Evolutionary conservation across 1,139 yeast genomes (phyloP).

Genomic region (Scheffersomyces quercinus): DNA sequence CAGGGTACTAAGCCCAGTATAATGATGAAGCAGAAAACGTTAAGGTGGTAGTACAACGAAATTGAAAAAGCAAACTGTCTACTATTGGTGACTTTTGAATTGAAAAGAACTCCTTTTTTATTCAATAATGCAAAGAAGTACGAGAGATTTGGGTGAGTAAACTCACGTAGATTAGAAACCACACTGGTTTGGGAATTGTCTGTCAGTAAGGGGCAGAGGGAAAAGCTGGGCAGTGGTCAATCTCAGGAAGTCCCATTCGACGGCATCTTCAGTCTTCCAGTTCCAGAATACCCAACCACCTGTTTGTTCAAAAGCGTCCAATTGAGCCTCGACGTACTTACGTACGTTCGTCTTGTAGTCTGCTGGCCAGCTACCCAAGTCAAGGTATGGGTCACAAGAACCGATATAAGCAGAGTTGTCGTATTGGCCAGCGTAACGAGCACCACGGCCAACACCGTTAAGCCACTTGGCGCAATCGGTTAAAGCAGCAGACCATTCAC

Average conservation of each 20-base stretch:
- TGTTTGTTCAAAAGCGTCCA: conserved; percentile 73
- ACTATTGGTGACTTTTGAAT: too few relatives aligned
- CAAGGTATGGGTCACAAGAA: conserved; percentile 60
- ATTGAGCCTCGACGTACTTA: conserved; percentile 80
- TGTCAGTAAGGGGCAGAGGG: conserved; percentile 73
- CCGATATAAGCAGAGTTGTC: conserved; percentile 56
- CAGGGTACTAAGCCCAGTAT: too few relatives aligned
- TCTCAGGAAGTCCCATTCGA: conserved; percentile 83
- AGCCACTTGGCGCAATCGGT: conserved; percentile 93
- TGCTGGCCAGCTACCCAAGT: conserved; percentile 60
- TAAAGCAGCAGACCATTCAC: conserved; percentile 94
- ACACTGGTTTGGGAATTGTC: conserved; percentile 74
- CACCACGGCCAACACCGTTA: conserved; percentile 87
- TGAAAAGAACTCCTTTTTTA: too few relatives aligned
- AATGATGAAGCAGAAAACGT: too few relatives aligned
- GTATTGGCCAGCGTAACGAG: conserved; percentile 78
- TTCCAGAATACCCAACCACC: conserved; percentile 92
- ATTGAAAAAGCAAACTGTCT: too few relatives aligned
- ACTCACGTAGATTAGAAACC: conserved; percentile 18
- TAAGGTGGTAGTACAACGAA: too few relatives aligned
- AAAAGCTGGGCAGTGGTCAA: conserved; percentile 61
- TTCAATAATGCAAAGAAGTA: too few relatives aligned
- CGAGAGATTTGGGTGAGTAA: too few relatives aligned
- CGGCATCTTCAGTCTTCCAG: conserved; percentile 81
- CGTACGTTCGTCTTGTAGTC: conserved; percentile 60